Evolutionary conservation across 1,284 basidiomycete species (phyloP), one percentile per base, ranked within the genome.

Genomic region (Naganishia liquefaciens): DNA sequence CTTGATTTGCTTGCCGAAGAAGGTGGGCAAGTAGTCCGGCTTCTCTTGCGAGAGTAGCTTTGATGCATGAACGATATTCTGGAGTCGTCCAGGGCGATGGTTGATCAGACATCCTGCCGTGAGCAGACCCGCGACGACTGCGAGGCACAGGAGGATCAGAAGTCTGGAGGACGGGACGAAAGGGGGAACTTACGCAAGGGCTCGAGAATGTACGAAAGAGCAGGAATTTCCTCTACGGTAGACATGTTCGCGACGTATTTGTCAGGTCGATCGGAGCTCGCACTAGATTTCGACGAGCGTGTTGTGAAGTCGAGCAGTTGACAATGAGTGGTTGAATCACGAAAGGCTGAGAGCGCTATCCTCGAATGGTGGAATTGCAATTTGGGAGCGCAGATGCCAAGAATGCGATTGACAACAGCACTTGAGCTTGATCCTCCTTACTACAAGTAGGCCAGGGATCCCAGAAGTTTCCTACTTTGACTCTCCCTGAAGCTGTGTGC

Each of bases 131-230:
- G 69, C 72, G 40, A 74, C 73, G 62, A 73, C 72, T 74, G 64
- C 15, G 21, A 44, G 40, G 19, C 2, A 23, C 6, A 33, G 33
- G 5, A 44, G 11, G 21, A 46, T 25, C 6, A 47, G 51, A 15
- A 46, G 30, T 62, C 27, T 23, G 47, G n/a, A 53, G 17, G 49
- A 43, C 28, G 15, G 40, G 30, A 21, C 13, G 40, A 21, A 61
- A 9, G 7, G 28, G 7, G n/a, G 33, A 27, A 74, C 73, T 70
- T 55, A 74, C 72, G 64, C 23, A 70, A 64, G 23, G 73, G 73
- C 63, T 74, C 73, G 42, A 74, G 71, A 63, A 74, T 74, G 61
- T 68, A 73, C 15, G 70, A 71, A 13, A 73, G 63, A 17, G 72
- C 72, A 15, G 72, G 72, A 33, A 73, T 73, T 63, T 74, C 73